Evolutionary conservation across 2,329 filamentous ascomycete genomes (phyloP).

Genomic region (Penicillium sp.): DNA sequence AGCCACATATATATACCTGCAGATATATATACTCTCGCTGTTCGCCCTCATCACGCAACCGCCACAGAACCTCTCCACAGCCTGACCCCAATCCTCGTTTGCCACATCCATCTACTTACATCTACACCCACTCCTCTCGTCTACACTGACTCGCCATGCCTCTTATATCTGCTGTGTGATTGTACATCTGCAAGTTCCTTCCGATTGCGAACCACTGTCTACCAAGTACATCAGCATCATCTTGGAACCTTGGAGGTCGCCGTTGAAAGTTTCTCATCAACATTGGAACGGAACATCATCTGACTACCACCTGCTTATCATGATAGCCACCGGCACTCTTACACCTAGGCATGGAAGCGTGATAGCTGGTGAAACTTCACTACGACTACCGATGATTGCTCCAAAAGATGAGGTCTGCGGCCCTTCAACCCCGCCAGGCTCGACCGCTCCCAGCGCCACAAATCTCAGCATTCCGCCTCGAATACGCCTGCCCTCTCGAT

Average conservation of each 20-base stretch:
- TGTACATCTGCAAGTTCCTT: background rate
- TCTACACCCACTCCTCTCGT: background rate
- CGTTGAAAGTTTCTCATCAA: background rate
- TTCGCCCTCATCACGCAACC: background rate
- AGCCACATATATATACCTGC: background rate
- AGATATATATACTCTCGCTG: background rate
- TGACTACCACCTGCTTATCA: slow-evolving; percentile 16
- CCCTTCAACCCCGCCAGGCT: slow-evolving; percentile 29
- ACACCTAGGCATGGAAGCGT: slow-evolving; percentile 36
- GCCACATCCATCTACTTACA: too few species aligned
- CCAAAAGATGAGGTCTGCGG: slow-evolving; percentile 38
- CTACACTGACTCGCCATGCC: background rate
- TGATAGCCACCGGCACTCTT: slow-evolving; percentile 32
- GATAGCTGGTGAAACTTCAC: slow-evolving; percentile 33
- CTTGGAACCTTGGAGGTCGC: background rate
- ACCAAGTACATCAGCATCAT: background rate
- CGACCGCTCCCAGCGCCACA: slow-evolving; percentile 24
- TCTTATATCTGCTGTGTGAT: background rate
- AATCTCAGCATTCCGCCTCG: slow-evolving; percentile 35
- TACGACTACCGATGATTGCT: slow-evolving; percentile 42
- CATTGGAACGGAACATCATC: background rate
- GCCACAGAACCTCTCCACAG: background rate
- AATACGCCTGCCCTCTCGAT: slow-evolving; percentile 50
- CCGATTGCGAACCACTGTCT: background rate
- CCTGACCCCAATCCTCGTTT: background rate